Base-by-base conservation (phyloP, 805 yeast species). In the Nakazawaea anatomiae region DNA sequence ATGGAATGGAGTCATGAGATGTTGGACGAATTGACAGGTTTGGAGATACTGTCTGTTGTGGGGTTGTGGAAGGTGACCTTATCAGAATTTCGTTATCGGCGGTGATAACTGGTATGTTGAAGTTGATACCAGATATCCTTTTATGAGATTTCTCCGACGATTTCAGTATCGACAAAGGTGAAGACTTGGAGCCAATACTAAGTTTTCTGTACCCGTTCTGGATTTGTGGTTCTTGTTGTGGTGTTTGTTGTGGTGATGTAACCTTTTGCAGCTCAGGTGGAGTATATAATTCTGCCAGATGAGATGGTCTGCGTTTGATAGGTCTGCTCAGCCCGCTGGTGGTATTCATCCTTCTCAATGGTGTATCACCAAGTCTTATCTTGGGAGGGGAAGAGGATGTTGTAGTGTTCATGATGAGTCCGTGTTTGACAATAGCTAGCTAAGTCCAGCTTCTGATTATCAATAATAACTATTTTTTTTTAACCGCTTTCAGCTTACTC, bases 101-200 rank as follows among this genome's bases (percentile, higher is more conserved):
- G 6, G 46, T 14, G 27, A 51, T 47, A n/a, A 51, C 50, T 5
- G 53, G 50, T 10, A 51, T 51, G 29, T 43, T 43, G 50, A 51
- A 51, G 39, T 51, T 46, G 47, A 51, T 46, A 7, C 53, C 53
- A 12, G 50, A 46, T 8, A 51, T 51, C 10, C 53, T 30, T 36
- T 51, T 45, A 5, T 42, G 41, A 5, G 27, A 8, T 25, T 28
- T 42, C 6, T 42, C 46, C 2, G 36, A 11, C 18, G 40, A 31
- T 18, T 31, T 31, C 12, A 32, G 38, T 7, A n/a, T 8, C 27
- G 30, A 18, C 25, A 18, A 18, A 14, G 48, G 44, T 14, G 48
- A 39, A 10, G 46, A 5, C n/a, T 43, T 39, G 14, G 52, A 44
- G 4, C 47, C 46, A 29, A 50, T 41, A 46, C 53, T 50, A 36